Evolutionary conservation across 768 basidiomycete genomes (phyloP).

Genomic region (Cubamyces sp.): DNA sequence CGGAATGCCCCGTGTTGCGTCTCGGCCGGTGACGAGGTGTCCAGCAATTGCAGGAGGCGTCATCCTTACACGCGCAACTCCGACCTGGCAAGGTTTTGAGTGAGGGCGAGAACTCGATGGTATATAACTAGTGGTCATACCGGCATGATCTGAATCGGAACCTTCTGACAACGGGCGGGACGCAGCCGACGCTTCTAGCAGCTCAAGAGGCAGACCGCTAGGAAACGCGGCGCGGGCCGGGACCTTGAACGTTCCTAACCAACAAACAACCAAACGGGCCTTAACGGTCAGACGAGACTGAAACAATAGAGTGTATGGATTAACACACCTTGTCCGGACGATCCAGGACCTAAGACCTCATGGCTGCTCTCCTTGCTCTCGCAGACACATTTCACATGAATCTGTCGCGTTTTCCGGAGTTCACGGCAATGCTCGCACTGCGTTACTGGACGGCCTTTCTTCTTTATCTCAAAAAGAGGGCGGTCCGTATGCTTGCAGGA

Average conservation of each 20-base stretch:
- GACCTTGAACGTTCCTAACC: slow-evolving; percentile 58
- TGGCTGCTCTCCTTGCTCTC: slow-evolving; percentile 27
- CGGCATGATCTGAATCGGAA: slow-evolving; percentile 66
- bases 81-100: slow-evolving; percentile 8
- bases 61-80: slow-evolving; percentile 49
- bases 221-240: slow-evolving; percentile 80
- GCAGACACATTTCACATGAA: slow-evolving; percentile 47
- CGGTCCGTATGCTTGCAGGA: slow-evolving; percentile 88
- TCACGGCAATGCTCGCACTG: slow-evolving; percentile 48
- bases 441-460: slow-evolving; percentile 60
- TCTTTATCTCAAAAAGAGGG: slow-evolving; percentile 81
- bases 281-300: slow-evolving; percentile 47
- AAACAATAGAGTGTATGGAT: slow-evolving; percentile 20
- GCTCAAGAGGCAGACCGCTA: slow-evolving; percentile 66
- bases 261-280: slow-evolving; percentile 33
- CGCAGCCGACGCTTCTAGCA: slow-evolving; percentile 67
- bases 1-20: slow-evolving; percentile 10
- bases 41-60: slow-evolving; percentile 61
- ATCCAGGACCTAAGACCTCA: neutral
- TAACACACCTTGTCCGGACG: slow-evolving; percentile 66
- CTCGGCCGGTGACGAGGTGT: slow-evolving; percentile 39
- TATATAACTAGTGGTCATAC: slow-evolving; percentile 28
- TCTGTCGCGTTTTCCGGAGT: slow-evolving; percentile 45
- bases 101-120: neutral
- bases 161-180: slow-evolving; percentile 50